These are phyloP conservation scores for Tinospora cordifolia DNA, from an alignment of 164 flowering plant species.

Conservation along the genomic window DNA sequence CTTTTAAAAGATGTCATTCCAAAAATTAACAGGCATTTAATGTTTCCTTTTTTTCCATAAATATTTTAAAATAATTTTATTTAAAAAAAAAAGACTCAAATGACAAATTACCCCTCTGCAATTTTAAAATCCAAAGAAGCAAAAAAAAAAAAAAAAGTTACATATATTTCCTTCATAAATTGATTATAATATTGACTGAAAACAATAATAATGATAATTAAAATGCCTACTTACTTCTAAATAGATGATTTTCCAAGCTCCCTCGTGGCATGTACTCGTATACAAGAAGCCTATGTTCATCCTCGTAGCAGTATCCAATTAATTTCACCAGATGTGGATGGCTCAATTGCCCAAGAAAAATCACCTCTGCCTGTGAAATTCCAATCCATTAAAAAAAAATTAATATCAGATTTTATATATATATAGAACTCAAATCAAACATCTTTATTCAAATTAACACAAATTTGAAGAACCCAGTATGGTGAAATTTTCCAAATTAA, in stretches of 20 bases:
- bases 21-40: not conserved
- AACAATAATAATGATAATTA: not conserved
- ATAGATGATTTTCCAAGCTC: constrained; percentile 63
- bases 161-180: too few species aligned
- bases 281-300: constrained; percentile 71
- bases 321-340: constrained; percentile 75
- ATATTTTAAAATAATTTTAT: too few species aligned
- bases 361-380: constrained; percentile 64
- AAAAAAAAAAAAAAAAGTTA: not conserved
- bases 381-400: too few species aligned
- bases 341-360: constrained; percentile 75
- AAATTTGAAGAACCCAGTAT: not conserved
- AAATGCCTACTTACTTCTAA: constrained; percentile 38
- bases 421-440: not conserved
- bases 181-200: not conserved
- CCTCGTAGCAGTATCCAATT: constrained; percentile 87
- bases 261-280: constrained; percentile 79
- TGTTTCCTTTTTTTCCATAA: not conserved
- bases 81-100: too few species aligned
- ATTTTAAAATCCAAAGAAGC: not conserved
- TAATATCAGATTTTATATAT: too few species aligned
- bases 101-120: constrained; percentile 2
- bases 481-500: not conserved
- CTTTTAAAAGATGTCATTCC: not conserved
- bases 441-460: not conserved